These are phyloP conservation scores for Piloderma croceum DNA, from an alignment of 768 basidiomycete genomes.

Conservation along the genomic window DNA sequence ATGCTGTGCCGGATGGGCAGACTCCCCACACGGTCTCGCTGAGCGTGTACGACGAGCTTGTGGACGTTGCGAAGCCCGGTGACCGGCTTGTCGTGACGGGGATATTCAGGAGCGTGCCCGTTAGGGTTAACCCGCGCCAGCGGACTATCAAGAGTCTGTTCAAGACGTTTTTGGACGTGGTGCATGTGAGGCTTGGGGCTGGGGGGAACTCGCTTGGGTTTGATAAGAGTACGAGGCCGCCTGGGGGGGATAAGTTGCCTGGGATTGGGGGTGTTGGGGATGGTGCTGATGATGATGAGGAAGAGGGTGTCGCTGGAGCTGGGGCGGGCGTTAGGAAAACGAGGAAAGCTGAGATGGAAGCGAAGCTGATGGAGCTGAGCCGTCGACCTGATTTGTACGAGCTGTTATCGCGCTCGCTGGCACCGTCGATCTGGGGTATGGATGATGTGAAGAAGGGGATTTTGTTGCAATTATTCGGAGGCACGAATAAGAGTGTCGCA, in stretches of 20 bases:
- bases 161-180: constrained; percentile 95
- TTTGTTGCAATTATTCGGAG: constrained; percentile 91
- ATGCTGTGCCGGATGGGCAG: constrained; percentile 96
- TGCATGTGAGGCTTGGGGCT: constrained; percentile 78
- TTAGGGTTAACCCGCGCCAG: constrained; percentile 90
- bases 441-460: constrained; percentile 99
- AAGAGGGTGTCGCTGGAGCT: constrained; percentile 41
- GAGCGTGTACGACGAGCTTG: constrained; percentile 97
- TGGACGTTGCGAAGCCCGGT: constrained; percentile 94
- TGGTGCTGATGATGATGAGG: constrained; percentile 58
- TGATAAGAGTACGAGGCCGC: constrained; percentile 71
- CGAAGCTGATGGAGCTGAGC: constrained; percentile 68
- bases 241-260: constrained; percentile 62
- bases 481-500: constrained; percentile 93
- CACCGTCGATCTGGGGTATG: constrained; percentile 96
- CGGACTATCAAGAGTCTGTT: constrained; percentile 91
- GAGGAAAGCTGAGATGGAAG: constrained; percentile 69
- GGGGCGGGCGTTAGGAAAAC: constrained; percentile 30
- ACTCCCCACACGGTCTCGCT: constrained; percentile 96
- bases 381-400: constrained; percentile 80
- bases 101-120: constrained; percentile 91
- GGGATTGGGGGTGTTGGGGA: constrained; percentile 69
- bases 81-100: constrained; percentile 88
- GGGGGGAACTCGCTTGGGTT: constrained; percentile 56
- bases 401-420: constrained; percentile 74